Evolutionary conservation across 108 stramenopile genomes (phyloP), one percentile per base, ranked within the genome.

Genomic region (Fragilaria radians): DNA sequence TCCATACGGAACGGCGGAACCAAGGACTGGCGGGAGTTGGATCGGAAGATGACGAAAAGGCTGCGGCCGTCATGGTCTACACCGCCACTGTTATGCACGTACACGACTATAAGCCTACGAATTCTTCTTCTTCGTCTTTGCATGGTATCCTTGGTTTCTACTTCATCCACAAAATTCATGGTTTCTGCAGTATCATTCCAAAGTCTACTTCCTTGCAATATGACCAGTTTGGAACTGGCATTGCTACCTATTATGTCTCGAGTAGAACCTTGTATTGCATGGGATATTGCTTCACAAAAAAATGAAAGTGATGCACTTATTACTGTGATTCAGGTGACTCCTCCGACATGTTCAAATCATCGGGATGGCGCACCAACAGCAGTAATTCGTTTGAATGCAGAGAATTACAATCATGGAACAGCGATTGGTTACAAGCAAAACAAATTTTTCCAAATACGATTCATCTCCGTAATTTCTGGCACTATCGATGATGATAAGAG

Each of bases 381-480:
- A 4, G 61, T 83, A 1, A 36, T 56, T 46, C 34, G 51, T 18
- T 27, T 80, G 29, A 83, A 83, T 57, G 60, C 51, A 11, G 62
- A 67, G 17, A 74, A 77, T 28, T 24, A 67, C 32, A 76, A 60
- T 25, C 22, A 32, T 29, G 82, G 82, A n/a, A 36, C 53, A 3
- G 62, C 70, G 28, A 71, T 83, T 55, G 82, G 82, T 17, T 77
- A 59, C 36, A 25, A 59, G 24, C 51, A 56, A 28, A 59, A 74
- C 24, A 14, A 42, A 24, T 71, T 57, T 26, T 48, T 83, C 17
- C 47, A 74, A 22, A 80, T 83, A 52, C 57, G 72, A 22, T 61
- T 83, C 25, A 54, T 79, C 5, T 71, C 76, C 7, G 52, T 80
- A 19, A 52, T 83, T 27, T 72, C 70, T 17, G 82, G 82, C 1